Evolutionary conservation across 768 basidiomycete genomes (phyloP), one percentile per base, ranked within the genome.

Genomic region (Strobilomyces confusus): DNA sequence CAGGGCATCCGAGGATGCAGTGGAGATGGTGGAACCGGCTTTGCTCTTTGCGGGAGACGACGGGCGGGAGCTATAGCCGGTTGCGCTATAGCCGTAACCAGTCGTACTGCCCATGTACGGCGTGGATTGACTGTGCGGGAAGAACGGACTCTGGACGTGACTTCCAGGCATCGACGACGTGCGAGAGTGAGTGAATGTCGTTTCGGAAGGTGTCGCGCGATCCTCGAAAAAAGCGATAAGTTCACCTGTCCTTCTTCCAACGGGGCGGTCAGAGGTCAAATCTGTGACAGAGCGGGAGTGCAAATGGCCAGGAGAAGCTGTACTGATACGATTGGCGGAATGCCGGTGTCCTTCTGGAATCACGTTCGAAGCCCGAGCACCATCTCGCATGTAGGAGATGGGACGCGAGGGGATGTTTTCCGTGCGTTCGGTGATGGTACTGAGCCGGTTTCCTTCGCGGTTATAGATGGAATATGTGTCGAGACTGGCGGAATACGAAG

Each of bases 191-290:
- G 74, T 66, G 22, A 65, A 70, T 15, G 68, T 60, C 5, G 54
- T 54, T 2, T 72, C 64, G 2, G 74, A 70, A 20, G 75, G 74
- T 29, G 70, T 69, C 17, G 78, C 73, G 52, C 73, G 76, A 54
- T 79, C 77, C 56, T 84, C 89, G 54, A 90, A 92, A 26, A 85
- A 81, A 0, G 89, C 87, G 36, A 87, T 86, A 45, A 92, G 77
- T 50, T 87, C 83, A 14, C 77, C 85, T 0, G 87, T 77, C 15
- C 86, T 80, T 33, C 83, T 66, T n/a, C 71, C 69, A 25, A 56
- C 75, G 2, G 77, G 80, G 9, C 72, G 70, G 47, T 76, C 78
- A 13, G 74, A 65, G 11, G 68, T 71, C 2, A 84, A 74, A 44
- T 89, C 87, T 1, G 86, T 86, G 1, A 76, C 74, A 17, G 82